phyloP scores from a whole-genome alignment of 257 asterid genomes.

The Schizonepeta tenuifolia region DNA sequence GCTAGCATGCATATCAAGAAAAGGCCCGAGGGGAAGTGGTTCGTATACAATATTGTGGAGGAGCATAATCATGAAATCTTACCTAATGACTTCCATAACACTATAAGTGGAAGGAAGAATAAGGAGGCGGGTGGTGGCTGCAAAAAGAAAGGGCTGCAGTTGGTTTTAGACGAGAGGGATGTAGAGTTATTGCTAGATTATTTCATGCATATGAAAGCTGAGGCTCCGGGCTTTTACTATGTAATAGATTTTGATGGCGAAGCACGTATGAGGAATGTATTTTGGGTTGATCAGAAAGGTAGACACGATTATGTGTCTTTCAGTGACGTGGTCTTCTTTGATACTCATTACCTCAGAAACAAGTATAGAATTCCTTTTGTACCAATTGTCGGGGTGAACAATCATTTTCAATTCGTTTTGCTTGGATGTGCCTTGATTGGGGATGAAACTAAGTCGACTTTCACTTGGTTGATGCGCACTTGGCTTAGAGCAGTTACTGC shows the following conservation, averaged over 20 bases:
- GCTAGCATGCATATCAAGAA: slow-evolving; percentile 56
- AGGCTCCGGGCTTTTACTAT: slow-evolving; percentile 50
- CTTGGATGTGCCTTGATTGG: slow-evolving; percentile 59
- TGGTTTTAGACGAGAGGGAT: slow-evolving; percentile 42
- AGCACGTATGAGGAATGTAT: slow-evolving; percentile 43
- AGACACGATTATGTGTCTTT: slow-evolving; percentile 48
- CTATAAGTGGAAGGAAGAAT: slow-evolving; percentile 43
- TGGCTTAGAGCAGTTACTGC: slow-evolving; percentile 58
- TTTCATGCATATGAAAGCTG: slow-evolving; percentile 50
- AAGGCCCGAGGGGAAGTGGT: slow-evolving; percentile 54
- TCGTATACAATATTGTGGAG: slow-evolving; percentile 41
- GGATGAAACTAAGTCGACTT: slow-evolving; percentile 41
- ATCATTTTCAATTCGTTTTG: slow-evolving; percentile 51
- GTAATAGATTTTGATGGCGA: slow-evolving; percentile 44
- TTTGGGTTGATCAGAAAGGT: slow-evolving; percentile 50
- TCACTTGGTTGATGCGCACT: slow-evolving; percentile 52
- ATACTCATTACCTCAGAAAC: slow-evolving; percentile 45
- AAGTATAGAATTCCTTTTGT: slow-evolving; percentile 47
- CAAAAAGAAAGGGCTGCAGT: slow-evolving; percentile 46
- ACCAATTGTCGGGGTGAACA: slow-evolving; percentile 57
- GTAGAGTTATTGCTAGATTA: slow-evolving; percentile 43
- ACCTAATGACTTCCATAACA: slow-evolving; percentile 36
- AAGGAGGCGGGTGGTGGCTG: slow-evolving; percentile 13
- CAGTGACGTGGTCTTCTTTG: slow-evolving; percentile 54
- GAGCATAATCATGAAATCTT: slow-evolving; percentile 54